Evolutionary conservation across 371 early-diverging fungal genomes (phyloP), one percentile per base, ranked within the genome.

Genomic region (Encephalitozoon intestinalis): DNA sequence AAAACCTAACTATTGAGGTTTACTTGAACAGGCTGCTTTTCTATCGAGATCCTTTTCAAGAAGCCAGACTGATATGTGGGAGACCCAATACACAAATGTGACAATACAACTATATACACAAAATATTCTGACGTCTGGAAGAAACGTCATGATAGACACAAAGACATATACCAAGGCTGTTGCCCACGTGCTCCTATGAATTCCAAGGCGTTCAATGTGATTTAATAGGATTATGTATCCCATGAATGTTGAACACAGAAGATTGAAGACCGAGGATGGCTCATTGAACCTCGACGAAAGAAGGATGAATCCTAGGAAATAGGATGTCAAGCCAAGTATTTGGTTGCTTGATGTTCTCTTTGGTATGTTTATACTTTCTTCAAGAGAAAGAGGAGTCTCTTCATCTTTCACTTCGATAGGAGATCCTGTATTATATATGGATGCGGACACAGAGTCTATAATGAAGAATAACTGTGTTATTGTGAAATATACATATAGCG

Each of bases 351-450:
- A 21, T 39, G 34, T 58, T 43, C 64, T 68, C 11, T 63, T 66
- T 12, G 75, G 65, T 30, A 76, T 71, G 43, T 72, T 63, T 18
- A 76, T 53, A 15, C 66, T 67, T 28, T 76, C 68, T 49, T 79
- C 80, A 39, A 75, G 21, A 3, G 39, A 26, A 4, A 79, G 41
- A n/a, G 63, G 46, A 18, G 52, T 68, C 15, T 72, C 7, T 41
- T 69, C 66, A 3, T 30, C 46, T 30, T 66, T 76, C 40, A 39
- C 6, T 26, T 64, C 53, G 4, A 12, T 63, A 0, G 15, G 4
- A 15, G 34, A 31, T 4, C 31, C 28, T 1, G 44, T 53, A 12
- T 67, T 67, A 5, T 51, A 66, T 54, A 79, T 69, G n/a, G 63
- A 46, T 12, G 31, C 41, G 5, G 41, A 41, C 3, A 67, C 46